These are phyloP conservation scores for Exophiala alcalophila DNA, from an alignment of 2,329 filamentous ascomycete genomes.

Conservation along the genomic window DNA sequence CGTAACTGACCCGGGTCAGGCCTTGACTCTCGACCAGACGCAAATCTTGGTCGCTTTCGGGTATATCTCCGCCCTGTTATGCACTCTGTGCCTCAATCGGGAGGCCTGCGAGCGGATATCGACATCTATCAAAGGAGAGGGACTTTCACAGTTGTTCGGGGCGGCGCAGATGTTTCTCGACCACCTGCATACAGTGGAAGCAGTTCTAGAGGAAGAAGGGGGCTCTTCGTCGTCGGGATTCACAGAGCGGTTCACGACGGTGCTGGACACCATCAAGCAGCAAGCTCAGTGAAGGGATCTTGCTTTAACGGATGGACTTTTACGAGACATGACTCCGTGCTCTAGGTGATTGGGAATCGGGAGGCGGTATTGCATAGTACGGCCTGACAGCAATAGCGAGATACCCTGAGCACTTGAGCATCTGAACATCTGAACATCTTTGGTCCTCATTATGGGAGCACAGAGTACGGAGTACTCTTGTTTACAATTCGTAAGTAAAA, in stretches of 20 bases:
- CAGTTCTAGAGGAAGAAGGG: constrained; percentile 23
- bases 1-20: no score
- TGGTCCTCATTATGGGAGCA: no score
- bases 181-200: constrained; percentile 59
- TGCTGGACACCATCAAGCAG: constrained; percentile 17
- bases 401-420: no score
- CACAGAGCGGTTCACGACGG: constrained; percentile 16
- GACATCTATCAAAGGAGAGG: constrained; percentile 45
- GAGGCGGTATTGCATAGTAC: constrained; percentile 6
- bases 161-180: constrained; percentile 62
- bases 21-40: constrained; percentile 62
- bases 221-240: constrained; percentile 18
- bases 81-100: constrained; percentile 67
- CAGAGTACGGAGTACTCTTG: no score
- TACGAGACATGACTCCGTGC: no score
- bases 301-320: not conserved
- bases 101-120: constrained; percentile 45
- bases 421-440: no score
- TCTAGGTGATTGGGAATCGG: no score
- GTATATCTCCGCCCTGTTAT: constrained; percentile 79
- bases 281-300: constrained; percentile 1
- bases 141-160: constrained; percentile 51
- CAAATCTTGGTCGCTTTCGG: constrained; percentile 80
- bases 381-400: no score
- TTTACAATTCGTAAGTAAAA: no score